Percentiles rank a stretch among this genome's conserved stretches.
Conservation (phyloP, 257 asterid species). For the Lantana camara region DNA sequence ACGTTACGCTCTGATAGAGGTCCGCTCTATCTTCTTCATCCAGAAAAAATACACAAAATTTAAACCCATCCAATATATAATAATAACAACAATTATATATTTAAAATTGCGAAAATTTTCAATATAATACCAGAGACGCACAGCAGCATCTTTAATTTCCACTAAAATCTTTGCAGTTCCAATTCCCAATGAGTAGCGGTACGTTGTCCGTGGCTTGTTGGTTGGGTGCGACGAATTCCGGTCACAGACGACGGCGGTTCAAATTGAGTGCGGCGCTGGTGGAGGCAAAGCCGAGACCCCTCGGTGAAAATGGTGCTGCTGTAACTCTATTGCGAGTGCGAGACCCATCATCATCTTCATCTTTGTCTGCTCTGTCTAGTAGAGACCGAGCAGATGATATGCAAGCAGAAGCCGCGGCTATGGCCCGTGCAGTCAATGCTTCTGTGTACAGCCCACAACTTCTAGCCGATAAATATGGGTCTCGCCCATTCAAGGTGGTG, state of each 20-base stretch:
- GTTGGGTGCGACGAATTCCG: conserved; percentile 21
- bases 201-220: conserved; percentile 34
- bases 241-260: conserved; percentile 25
- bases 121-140: neutral
- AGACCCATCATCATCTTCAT: conserved; percentile 34
- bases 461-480: conserved; percentile 57
- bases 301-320: conserved; percentile 26
- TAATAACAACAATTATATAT: too few species aligned
- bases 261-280: conserved; percentile 58
- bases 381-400: conserved; percentile 89
- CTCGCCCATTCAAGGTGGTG: conserved; percentile 74
- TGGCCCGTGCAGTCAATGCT: conserved; percentile 86
- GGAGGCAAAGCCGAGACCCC: conserved; percentile 63
- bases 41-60: conserved; percentile 14
- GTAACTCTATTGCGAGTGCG: conserved; percentile 32
- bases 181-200: conserved; percentile 36
- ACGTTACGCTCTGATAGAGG: conserved; percentile 22
- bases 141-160: neutral
- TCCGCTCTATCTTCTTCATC: conserved; percentile 21
- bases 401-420: conserved; percentile 94
- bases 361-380: conserved; percentile 30
- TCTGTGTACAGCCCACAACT: conserved; percentile 71
- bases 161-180: neutral
- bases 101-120: too few species aligned
- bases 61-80: too few species aligned